Conservation (phyloP, 139 green algal genomes). For the Chlorella sp. region DNA sequence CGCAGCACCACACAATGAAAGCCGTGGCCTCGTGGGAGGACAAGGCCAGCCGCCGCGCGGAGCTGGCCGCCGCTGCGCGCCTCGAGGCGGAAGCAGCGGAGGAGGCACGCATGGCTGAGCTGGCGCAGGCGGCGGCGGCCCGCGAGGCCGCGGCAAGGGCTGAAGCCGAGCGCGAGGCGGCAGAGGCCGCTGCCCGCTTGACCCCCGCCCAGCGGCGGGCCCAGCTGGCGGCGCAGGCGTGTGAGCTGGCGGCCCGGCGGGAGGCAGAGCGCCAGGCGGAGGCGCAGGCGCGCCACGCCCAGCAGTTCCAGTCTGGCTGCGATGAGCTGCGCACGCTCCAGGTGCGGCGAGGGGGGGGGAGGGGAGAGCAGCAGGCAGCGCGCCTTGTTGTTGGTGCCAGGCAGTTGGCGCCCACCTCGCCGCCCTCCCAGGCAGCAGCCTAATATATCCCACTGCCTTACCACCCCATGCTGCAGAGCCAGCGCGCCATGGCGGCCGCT, state of each 20-base stretch:
- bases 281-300: constrained; percentile 32
- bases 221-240: constrained; percentile 31
- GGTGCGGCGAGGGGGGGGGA: no score
- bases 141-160: background rate
- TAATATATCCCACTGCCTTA: no score
- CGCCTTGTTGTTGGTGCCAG: no score
- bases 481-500: background rate
- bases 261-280: constrained; percentile 34
- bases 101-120: background rate
- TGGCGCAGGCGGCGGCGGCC: background rate
- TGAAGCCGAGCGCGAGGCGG: background rate
- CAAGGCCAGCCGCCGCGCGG: background rate
- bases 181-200: background rate
- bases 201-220: constrained; percentile 41
- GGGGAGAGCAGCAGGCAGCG: no score
- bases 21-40: background rate
- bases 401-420: no score
- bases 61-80: background rate
- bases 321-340: constrained; percentile 44
- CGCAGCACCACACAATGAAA: background rate
- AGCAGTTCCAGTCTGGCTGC: constrained; percentile 46
- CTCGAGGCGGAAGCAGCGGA: background rate
- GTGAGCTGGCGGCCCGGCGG: constrained; percentile 32
- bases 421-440: no score
- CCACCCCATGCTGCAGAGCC: background rate